phyloP scores from a whole-genome alignment of 2,329 filamentous ascomycete genomes.

The Pseudogymnoascus sp. region DNA sequence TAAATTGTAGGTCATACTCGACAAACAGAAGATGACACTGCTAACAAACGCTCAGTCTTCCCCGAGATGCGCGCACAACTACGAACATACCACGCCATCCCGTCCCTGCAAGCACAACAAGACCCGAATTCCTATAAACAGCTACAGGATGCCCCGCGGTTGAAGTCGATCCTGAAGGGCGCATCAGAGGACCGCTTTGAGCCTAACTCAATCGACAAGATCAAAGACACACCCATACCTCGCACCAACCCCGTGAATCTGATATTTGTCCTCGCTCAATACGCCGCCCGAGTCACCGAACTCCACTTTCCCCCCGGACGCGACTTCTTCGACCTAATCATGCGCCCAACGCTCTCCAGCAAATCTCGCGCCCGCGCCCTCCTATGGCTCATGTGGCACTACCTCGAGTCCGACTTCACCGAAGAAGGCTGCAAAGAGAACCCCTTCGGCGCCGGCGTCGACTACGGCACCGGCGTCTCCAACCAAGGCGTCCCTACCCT shows the following conservation, averaged over 20 bases:
- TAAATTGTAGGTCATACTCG: conserved; percentile 65
- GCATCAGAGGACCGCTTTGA: conserved; percentile 82
- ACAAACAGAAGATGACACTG: not conserved
- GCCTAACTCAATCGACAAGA: conserved; percentile 72
- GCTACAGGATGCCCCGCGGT: conserved; percentile 85
- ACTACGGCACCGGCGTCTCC: conserved; percentile 54
- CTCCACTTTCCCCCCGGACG: conserved; percentile 75
- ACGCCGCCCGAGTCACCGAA: conserved; percentile 85
- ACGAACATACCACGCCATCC: conserved; percentile 95
- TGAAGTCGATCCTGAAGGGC: conserved; percentile 96
- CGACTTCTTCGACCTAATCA: conserved; percentile 95
- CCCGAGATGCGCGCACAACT: conserved; percentile 98
- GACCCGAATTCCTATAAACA: conserved; percentile 97
- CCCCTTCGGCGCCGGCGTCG: conserved; percentile 70
- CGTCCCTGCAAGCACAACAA: conserved; percentile 87
- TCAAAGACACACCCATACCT: conserved; percentile 61
- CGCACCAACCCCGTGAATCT: conserved; percentile 95
- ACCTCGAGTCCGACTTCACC: conserved; percentile 90
- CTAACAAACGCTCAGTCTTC: conserved; percentile 59
- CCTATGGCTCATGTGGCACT: conserved; percentile 98
- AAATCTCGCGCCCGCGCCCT: conserved; percentile 78
- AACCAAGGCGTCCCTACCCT: conserved; percentile 64
- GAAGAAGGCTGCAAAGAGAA: conserved; percentile 82
- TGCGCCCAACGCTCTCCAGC: conserved; percentile 78
- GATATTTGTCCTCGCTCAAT: conserved; percentile 87